These are phyloP conservation scores for Metschnikowia cerradonensis DNA, from an alignment of 805 yeast species.

Conservation along the genomic window DNA sequence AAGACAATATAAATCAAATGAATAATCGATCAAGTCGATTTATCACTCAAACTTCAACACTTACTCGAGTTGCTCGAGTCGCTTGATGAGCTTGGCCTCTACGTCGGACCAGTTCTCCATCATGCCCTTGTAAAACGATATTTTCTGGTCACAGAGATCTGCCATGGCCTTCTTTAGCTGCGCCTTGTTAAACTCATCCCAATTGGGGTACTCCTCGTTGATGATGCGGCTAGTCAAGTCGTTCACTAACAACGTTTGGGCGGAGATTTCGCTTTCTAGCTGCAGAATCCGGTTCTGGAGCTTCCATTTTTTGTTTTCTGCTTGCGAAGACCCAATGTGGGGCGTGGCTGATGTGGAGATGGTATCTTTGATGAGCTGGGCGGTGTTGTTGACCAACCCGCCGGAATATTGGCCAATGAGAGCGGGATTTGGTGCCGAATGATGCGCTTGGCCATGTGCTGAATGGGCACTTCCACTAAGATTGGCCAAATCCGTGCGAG, in stretches of 20 bases:
- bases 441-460: background rate
- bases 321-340: conserved; percentile 36
- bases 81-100: conserved; percentile 26
- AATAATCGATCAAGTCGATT: too few species aligned
- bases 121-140: conserved; percentile 64
- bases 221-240: conserved; percentile 45
- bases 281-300: conserved; percentile 40
- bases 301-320: conserved; percentile 42
- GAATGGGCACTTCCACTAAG: conserved; percentile 29
- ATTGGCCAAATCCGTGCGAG: conserved; percentile 56
- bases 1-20: too few species aligned
- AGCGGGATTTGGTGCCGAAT: conserved; percentile 33
- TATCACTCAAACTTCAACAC: background rate
- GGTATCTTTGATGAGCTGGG: conserved; percentile 47
- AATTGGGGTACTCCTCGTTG: conserved; percentile 53
- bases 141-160: conserved; percentile 71
- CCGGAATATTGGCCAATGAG: conserved; percentile 19
- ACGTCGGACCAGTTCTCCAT: conserved; percentile 68
- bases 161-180: conserved; percentile 72
- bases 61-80: conserved; percentile 17
- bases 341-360: conserved; percentile 46
- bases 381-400: conserved; percentile 39
- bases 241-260: conserved; percentile 43
- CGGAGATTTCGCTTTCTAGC: conserved; percentile 43
- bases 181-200: conserved; percentile 73